Percentiles rank a stretch among this genome's conserved stretches.
Evolutionary conservation across 495 filamentous ascomycete genomes (phyloP).

Genomic region (Annulohypoxylon stygium): DNA sequence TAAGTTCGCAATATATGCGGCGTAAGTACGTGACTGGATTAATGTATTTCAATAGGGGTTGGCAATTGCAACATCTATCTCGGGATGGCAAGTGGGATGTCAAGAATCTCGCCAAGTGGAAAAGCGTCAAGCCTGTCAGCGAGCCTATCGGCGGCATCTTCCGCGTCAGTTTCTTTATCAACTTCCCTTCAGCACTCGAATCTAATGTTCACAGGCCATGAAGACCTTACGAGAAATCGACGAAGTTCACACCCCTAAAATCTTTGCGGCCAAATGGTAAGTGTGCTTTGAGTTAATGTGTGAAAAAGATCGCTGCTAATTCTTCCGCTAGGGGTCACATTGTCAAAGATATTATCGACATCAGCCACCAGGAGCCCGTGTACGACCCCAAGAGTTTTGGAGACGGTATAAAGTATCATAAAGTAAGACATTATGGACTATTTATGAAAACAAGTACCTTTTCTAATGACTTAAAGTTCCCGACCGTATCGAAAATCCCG

Average conservation of each 20-base stretch:
- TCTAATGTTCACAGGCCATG: conserved; percentile 63
- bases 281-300: neutral
- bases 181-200: no score
- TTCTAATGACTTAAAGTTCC: conserved; percentile 71
- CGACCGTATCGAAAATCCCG: conserved; percentile 92
- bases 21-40: neutral
- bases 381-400: conserved; percentile 85
- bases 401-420: conserved; percentile 79
- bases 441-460: neutral
- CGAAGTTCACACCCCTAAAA: conserved; percentile 80
- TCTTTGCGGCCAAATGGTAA: conserved; percentile 76
- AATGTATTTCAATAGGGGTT: conserved; percentile 62
- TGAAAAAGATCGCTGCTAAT: neutral
- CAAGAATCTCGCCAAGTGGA: conserved; percentile 95
- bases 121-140: conserved; percentile 80
- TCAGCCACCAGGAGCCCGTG: conserved; percentile 86
- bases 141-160: conserved; percentile 80
- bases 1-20: conserved; percentile 21
- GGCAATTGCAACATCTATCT: conserved; percentile 89
- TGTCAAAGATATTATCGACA: conserved; percentile 85
- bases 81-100: conserved; percentile 97
- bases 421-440: neutral
- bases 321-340: conserved; percentile 53
- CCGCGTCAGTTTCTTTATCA: conserved; percentile 48
- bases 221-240: conserved; percentile 92